A percentile compares a stretch with the other conserved stretches of the same genome.
phyloP scores from a whole-genome alignment of 2,329 filamentous ascomycete genomes.

The Penicillium olsonii region DNA sequence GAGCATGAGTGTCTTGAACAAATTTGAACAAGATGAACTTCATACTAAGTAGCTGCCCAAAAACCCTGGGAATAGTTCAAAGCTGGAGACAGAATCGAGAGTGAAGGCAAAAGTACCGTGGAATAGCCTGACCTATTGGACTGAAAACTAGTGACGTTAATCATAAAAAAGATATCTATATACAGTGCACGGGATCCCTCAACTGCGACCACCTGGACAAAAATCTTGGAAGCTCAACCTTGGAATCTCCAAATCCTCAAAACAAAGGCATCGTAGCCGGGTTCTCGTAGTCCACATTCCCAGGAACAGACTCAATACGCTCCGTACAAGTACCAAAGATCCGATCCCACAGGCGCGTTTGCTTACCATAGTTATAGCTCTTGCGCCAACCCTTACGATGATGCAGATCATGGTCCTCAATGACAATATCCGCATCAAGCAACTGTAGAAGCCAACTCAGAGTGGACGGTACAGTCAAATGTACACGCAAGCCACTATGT shows the following conservation, averaged over 20 bases:
- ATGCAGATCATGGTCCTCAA: constrained; percentile 48
- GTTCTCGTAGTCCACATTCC: constrained; percentile 38
- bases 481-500: constrained; percentile 32
- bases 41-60: too few species aligned
- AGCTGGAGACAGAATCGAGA: too few species aligned
- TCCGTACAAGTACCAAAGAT: constrained; percentile 39
- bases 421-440: constrained; percentile 42
- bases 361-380: constrained; percentile 41
- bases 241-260: background rate
- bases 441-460: constrained; percentile 38
- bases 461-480: constrained; percentile 38
- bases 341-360: constrained; percentile 38
- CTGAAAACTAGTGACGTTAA: too few species aligned
- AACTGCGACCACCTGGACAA: too few species aligned
- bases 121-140: too few species aligned
- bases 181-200: too few species aligned
- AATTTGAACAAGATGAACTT: too few species aligned
- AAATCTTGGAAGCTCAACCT: too few species aligned
- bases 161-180: too few species aligned
- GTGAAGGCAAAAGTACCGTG: too few species aligned
- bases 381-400: constrained; percentile 44
- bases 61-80: too few species aligned
- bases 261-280: constrained; percentile 34
- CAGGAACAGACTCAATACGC: constrained; percentile 38
- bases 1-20: too few species aligned